Percentiles rank a stretch among this genome's conserved stretches.
Conservation (phyloP, 148 eudicot genomes). For the Tetragonia tetragonoides region DNA sequence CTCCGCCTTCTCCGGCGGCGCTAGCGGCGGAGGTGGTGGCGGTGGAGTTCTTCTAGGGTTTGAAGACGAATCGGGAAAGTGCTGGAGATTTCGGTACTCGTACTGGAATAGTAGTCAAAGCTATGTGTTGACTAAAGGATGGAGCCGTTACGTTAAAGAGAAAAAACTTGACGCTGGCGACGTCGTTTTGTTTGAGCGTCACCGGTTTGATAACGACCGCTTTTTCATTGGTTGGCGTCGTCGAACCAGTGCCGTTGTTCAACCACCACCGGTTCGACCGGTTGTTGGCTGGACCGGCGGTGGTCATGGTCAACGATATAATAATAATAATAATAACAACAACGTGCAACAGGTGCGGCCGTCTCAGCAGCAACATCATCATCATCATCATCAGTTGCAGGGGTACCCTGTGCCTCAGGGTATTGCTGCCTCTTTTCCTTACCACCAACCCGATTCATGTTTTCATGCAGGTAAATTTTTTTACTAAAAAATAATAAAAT, state of each 20-base stretch:
- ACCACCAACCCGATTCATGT: constrained; percentile 38
- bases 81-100: constrained; percentile 60
- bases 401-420: constrained; percentile 15
- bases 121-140: constrained; percentile 88
- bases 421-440: constrained; percentile 22
- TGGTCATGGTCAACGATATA: background rate
- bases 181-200: constrained; percentile 62
- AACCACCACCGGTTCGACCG: constrained; percentile 21
- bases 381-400: constrained; percentile 7
- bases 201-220: constrained; percentile 41
- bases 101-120: constrained; percentile 97
- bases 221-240: constrained; percentile 71
- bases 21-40: constrained; percentile 5
- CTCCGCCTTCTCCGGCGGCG: background rate
- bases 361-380: background rate
- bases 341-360: background rate
- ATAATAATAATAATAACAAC: no score
- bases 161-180: constrained; percentile 82
- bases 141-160: constrained; percentile 95
- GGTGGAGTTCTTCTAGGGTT: constrained; percentile 35
- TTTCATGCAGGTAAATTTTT: constrained; percentile 44
- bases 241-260: constrained; percentile 22
- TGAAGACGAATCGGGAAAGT: constrained; percentile 40
- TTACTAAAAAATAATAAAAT: no score
- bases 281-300: background rate